phyloP scores from a whole-genome alignment of 306 rosid genomes.

The Ormosia emarginata region DNA sequence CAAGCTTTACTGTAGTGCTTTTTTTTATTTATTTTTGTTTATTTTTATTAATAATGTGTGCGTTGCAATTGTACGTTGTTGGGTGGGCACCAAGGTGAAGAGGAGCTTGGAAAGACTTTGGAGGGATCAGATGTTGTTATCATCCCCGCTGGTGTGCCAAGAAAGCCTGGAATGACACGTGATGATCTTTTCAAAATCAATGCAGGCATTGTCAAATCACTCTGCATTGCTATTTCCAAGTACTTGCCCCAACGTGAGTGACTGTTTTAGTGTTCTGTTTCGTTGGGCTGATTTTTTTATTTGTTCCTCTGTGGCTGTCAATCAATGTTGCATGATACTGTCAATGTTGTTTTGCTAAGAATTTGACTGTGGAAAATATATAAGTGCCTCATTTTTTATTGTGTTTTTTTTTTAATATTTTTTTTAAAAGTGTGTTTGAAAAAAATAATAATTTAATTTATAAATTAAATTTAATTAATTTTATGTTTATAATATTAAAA shows the following conservation, averaged over 20 bases:
- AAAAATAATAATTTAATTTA: too few species aligned
- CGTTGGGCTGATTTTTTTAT: not conserved
- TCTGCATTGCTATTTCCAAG: conserved; percentile 72
- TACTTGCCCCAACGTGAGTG: conserved; percentile 84
- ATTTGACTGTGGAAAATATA: not conserved
- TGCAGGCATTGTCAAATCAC: conserved; percentile 85
- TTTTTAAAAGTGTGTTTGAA: too few species aligned
- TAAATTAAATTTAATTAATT: too few species aligned
- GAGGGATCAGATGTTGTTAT: conserved; percentile 89
- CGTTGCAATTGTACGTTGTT: conserved; percentile 45
- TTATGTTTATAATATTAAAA: too few species aligned
- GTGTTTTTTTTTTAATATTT: too few species aligned
- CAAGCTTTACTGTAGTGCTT: not conserved
- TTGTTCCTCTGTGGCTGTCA: not conserved
- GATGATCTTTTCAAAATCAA: conserved; percentile 96
- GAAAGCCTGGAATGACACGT: conserved; percentile 99
- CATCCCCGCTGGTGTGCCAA: conserved; percentile 96
- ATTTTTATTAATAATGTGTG: not conserved
- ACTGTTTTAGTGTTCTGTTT: not conserved
- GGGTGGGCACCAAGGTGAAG: conserved; percentile 87
- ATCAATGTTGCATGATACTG: not conserved
- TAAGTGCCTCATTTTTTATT: not conserved
- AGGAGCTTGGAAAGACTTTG: conserved; percentile 69
- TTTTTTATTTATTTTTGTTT: not conserved
- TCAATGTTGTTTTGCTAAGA: not conserved